These are phyloP conservation scores for Cucumis melo DNA, from an alignment of 306 rosid species.

Conservation along the genomic window DNA sequence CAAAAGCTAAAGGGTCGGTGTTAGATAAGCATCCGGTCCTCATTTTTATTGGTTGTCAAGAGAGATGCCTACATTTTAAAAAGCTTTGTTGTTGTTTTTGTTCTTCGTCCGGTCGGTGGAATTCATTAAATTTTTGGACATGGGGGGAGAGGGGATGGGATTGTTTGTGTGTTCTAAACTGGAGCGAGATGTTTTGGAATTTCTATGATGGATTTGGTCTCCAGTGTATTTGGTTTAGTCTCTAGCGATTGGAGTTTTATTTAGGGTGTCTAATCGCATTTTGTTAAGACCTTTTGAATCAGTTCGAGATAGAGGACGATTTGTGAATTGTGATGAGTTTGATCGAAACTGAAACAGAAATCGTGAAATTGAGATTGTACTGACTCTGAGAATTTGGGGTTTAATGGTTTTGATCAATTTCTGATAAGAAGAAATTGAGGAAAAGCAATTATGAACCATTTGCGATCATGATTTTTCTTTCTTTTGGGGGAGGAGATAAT, in stretches of 20 bases:
- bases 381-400: conserved; percentile 11
- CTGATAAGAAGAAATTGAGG: neutral
- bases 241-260: neutral
- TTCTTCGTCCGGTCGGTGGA: neutral
- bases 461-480: conserved; percentile 10
- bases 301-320: conserved; percentile 7
- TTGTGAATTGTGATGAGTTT: conserved; percentile 1
- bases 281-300: neutral
- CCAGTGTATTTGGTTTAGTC: neutral
- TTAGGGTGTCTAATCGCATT: neutral
- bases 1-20: conserved; percentile 51
- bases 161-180: neutral
- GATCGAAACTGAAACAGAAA: neutral
- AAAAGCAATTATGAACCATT: conserved; percentile 7
- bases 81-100: conserved; percentile 12
- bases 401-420: neutral
- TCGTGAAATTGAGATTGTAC: conserved; percentile 8
- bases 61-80: conserved; percentile 22
- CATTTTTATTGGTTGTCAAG: conserved; percentile 34
- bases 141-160: neutral
- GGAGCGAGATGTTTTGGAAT: conserved; percentile 7
- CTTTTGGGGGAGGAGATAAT: conserved; percentile 8
- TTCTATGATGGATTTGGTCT: neutral
- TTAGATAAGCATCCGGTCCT: conserved; percentile 23
- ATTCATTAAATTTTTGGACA: neutral